Conservation (phyloP, 139 green algal genomes). For the Picochlorum sp. region DNA sequence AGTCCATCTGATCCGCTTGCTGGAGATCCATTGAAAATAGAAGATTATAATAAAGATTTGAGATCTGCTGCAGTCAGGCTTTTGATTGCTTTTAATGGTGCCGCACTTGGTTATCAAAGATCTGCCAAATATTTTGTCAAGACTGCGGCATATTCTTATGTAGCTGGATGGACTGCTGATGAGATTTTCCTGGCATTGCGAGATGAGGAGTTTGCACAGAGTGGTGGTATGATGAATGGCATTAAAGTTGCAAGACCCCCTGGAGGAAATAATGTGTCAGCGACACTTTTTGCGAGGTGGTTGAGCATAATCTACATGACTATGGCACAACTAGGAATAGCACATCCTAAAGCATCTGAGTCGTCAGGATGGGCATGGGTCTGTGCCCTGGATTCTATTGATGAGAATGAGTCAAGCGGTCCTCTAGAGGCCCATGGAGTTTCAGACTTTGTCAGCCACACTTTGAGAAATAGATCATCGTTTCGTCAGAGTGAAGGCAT, state of each 20-base stretch:
- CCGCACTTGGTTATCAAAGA: constrained; percentile 24
- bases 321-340: constrained; percentile 51
- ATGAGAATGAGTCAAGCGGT: constrained; percentile 5
- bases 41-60: no score
- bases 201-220: constrained; percentile 21
- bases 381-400: neutral
- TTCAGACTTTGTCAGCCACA: constrained; percentile 21
- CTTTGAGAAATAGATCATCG: neutral
- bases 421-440: constrained; percentile 20
- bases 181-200: constrained; percentile 31
- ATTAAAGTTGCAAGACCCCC: neutral
- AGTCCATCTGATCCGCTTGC: neutral
- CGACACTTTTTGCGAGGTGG: constrained; percentile 22
- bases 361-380: constrained; percentile 19
- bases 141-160: constrained; percentile 14
- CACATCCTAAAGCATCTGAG: constrained; percentile 27
- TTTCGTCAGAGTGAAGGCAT: neutral
- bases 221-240: neutral
- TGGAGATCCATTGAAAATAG: neutral
- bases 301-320: constrained; percentile 44
- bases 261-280: constrained; percentile 1
- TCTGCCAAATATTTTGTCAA: constrained; percentile 36
- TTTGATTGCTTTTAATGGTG: constrained; percentile 55
- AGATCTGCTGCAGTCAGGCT: constrained; percentile 34
- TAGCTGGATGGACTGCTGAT: constrained; percentile 22